Evolutionary conservation across 371 early-diverging fungal species (phyloP), one percentile per base, ranked within the genome.

Genomic region (Mortierella sp.): DNA sequence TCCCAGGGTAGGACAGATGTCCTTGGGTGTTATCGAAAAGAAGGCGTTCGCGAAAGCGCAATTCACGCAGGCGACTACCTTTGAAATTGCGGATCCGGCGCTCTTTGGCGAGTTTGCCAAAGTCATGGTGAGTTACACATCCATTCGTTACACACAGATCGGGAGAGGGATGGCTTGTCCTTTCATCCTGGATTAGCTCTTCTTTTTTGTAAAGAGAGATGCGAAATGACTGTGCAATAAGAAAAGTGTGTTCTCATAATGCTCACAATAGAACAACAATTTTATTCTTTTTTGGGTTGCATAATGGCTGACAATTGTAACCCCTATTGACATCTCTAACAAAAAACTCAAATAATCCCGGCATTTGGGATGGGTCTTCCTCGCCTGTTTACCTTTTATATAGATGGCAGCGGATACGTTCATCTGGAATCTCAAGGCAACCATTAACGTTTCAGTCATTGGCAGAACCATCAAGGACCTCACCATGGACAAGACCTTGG

Each of bases 101-200:
- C 76, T 80, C 28, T 84, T 84, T 80, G 80, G 78, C 52, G 81
- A 80, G 28, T 84, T 84, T 72, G 84, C 84, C 31, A 84, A 84
- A 74, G 78, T 76, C 72, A 84, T 84, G 84, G 84, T 84, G 57
- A 54, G 75, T 57, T 0, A 5, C 0, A 10, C 14, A 38, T 3
- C 42, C 42, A 38, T 9, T 63, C 28, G 14, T 31, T 19, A 13
- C 34, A 16, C 8, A 2, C 11, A 34, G 5, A 7, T 34, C 60
- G 14, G 34, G 14, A 50, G 50, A 63, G 58, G 28, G 13, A 60
- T 31, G 31, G 16, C 34, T 16, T 16, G 16, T 7, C 38, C 16
- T 63, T 34, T 14, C 7, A 31, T 34, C 7, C 16, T 1, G 31
- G 63, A 7, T 16, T 9, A 10, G 48, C 48, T 16, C 19, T 34